Conservation (phyloP, 495 filamentous ascomycete genomes). For the Elaphomyces granulatus region DNA sequence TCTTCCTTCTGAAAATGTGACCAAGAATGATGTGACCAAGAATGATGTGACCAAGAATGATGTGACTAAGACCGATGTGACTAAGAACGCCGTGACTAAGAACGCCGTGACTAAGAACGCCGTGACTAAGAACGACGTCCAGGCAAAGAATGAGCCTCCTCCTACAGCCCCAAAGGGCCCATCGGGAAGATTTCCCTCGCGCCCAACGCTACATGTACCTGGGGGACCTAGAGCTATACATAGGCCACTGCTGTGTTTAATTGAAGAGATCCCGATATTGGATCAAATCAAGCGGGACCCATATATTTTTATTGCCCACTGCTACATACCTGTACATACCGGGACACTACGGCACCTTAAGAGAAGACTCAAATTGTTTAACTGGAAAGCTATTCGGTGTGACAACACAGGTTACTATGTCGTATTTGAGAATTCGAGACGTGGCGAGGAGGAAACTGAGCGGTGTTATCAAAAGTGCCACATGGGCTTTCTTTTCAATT, state of each 20-base stretch:
- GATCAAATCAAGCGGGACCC: conserved; percentile 62
- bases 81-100: too few species aligned
- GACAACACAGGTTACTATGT: conserved; percentile 86
- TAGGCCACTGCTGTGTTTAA: conserved; percentile 34
- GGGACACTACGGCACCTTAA: conserved; percentile 74
- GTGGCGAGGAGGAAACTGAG: conserved; percentile 65
- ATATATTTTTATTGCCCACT: conserved; percentile 81
- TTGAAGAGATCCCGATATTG: conserved; percentile 47
- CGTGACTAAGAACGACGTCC: conserved; percentile 12
- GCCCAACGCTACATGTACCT: conserved; percentile 26
- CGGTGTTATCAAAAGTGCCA: conserved; percentile 61
- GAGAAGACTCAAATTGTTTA: conserved; percentile 66
- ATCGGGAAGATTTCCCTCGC: conserved; percentile 44
- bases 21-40: too few species aligned
- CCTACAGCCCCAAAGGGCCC: conserved; percentile 78
- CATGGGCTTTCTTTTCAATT: conserved; percentile 72
- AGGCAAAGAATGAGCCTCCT: conserved; percentile 45
- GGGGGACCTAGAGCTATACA: conserved; percentile 31
- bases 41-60: too few species aligned
- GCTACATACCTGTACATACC: conserved; percentile 74
- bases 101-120: conserved; percentile 5
- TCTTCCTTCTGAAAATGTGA: conserved; percentile 2
- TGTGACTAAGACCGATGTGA: too few species aligned
- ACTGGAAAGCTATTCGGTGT: conserved; percentile 60
- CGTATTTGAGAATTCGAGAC: conserved; percentile 59